Conservation (phyloP, 495 filamentous ascomycete genomes). For the Aspergillus panamensis region DNA sequence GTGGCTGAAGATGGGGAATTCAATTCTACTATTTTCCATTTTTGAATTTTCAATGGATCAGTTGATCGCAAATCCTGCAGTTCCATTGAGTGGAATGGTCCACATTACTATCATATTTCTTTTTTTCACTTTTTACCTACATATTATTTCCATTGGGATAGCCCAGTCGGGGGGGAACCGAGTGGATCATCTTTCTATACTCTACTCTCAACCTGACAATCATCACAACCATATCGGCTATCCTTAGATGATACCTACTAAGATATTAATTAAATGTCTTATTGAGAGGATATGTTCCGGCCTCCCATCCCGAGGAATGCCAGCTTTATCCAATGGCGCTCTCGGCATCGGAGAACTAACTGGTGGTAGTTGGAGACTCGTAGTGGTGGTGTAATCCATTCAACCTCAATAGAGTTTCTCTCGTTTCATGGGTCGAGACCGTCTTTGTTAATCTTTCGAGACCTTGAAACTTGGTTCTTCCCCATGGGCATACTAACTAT, state of each 20-base stretch:
- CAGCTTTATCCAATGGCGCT: slow-evolving; percentile 19
- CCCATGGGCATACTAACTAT: no score
- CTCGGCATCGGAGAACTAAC: slow-evolving; percentile 21
- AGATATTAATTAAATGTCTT: no score
- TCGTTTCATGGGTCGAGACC: background rate
- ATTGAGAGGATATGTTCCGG: background rate
- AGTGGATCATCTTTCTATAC: background rate
- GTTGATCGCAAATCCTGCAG: slow-evolving; percentile 27
- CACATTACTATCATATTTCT: slow-evolving; percentile 13
- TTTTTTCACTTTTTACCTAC: background rate
- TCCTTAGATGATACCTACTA: background rate
- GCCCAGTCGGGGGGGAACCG: slow-evolving; percentile 28
- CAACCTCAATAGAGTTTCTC: background rate
- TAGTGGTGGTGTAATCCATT: slow-evolving; percentile 24
- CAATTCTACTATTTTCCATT: background rate
- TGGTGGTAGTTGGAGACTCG: background rate
- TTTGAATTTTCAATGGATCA: slow-evolving; percentile 9
- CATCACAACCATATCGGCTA: slow-evolving; percentile 7
- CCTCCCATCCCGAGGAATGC: slow-evolving; percentile 11
- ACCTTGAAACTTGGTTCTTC: no score
- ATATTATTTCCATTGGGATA: slow-evolving; percentile 15
- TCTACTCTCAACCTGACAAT: background rate
- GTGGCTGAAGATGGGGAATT: slow-evolving; percentile 25
- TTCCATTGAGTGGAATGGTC: slow-evolving; percentile 23
- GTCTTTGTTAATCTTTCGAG: background rate